phyloP scores from a whole-genome alignment of 306 rosid genomes.

The Fagus sylvatica region DNA sequence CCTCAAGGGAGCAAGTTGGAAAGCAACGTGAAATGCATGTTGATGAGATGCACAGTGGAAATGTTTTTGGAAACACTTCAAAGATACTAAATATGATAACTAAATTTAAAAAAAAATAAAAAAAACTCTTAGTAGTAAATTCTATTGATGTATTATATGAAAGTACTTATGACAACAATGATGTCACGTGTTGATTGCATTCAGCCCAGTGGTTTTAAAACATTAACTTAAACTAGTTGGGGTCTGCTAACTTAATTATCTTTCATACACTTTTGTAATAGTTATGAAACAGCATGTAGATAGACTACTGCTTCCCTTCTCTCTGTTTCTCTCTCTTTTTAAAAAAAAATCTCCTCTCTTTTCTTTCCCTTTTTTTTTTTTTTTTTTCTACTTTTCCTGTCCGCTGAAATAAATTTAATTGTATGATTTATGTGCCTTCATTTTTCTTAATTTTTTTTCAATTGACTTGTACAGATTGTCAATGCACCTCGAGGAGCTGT shows the following conservation, averaged over 20 bases:
- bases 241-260: no score
- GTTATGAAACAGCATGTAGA: not conserved
- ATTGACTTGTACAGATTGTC: slow-evolving; percentile 60
- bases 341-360: not conserved
- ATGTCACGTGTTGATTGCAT: no score
- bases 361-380: not conserved
- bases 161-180: no score
- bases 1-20: not conserved
- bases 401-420: not conserved
- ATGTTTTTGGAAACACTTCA: not conserved
- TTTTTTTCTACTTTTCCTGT: not conserved
- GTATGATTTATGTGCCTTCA: not conserved
- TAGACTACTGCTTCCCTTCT: not conserved
- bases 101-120: not conserved
- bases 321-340: not conserved
- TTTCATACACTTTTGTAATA: no score
- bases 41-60: not conserved
- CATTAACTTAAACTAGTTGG: no score
- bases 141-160: no score
- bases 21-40: not conserved
- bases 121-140: no score
- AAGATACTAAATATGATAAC: not conserved
- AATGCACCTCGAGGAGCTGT: slow-evolving; percentile 87
- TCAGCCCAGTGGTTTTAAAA: no score
- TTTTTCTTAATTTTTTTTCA: slow-evolving; percentile 16